Base-by-base conservation (phyloP, 306 rosid genomes). In the Erythrophleum fordii region DNA sequence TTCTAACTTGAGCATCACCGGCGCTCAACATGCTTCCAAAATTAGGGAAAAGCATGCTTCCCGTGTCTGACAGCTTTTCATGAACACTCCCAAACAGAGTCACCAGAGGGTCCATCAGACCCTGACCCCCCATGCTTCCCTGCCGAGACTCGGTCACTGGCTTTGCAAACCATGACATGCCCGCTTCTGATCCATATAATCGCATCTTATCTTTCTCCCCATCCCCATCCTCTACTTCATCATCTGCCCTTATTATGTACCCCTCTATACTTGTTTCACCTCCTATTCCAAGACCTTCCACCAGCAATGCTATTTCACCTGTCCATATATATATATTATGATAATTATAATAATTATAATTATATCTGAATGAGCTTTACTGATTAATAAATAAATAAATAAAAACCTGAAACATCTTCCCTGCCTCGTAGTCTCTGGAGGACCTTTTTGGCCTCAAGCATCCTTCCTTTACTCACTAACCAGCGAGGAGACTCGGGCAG, bases 401-500 rank as follows among this genome's bases (percentile, higher is more conserved):
- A 5, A 2, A 35, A 35, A 35, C 39, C 39, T 35, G 39, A 35
- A 35, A 35, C 39, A 35, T 35, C 39, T 35, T 35, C 39, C 39
- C 39, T 35, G 39, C 97, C 97, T 9, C 97, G 97, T 39, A 92
- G 81, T 65, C 81, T 77, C 78, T 85, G 92, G 72, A 92, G 95
- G 77, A 92, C 95, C 88, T 76, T 92, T 60, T 86, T 90, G 0
- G 97, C 97, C 84, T 92, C 90, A 1, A 84, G 53, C 97, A 92
- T 92, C 89, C 20, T 92, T 18, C 97, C 97, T 85, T 91, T 92
- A 65, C 97, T 92, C 65, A 91, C 97, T 29, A 92, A 87, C 97
- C 97, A 92, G 52, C 95, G 88, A 62, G 97, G 97, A 86, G 97
- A 92, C 84, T 91, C 95, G 0, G 97, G 95, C 91, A 92, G 91